Conservation (phyloP, 2,329 filamentous ascomycete species). For the Coniochaeta pulveracea region DNA sequence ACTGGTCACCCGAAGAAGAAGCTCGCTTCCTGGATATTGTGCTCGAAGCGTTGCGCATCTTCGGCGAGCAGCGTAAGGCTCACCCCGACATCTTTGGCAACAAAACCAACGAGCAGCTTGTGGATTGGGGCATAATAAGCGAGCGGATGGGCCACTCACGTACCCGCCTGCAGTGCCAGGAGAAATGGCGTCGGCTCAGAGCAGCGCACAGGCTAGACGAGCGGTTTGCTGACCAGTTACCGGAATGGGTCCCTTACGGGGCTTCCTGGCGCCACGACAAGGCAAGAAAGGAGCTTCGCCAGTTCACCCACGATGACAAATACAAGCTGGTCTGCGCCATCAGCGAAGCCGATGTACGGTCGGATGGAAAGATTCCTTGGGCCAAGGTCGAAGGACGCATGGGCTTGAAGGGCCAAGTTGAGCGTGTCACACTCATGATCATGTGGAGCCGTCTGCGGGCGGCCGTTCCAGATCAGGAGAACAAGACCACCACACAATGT, state of each 20-base stretch:
- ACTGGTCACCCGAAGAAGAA: conserved; percentile 54
- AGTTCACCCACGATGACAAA: conserved; percentile 32
- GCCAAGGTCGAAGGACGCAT: conserved; percentile 6
- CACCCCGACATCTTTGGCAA: conserved; percentile 20
- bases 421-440: conserved; percentile 10
- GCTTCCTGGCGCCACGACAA: conserved; percentile 29
- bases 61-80: conserved; percentile 26
- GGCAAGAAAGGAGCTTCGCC: conserved; percentile 27
- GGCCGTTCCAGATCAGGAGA: conserved; percentile 10
- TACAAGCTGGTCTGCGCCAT: conserved; percentile 31
- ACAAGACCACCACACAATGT: conserved; percentile 10
- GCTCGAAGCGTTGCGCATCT: conserved; percentile 34
- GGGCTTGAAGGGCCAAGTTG: conserved; percentile 5
- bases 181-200: conserved; percentile 50
- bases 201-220: conserved; percentile 13
- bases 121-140: conserved; percentile 58
- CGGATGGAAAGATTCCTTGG: conserved; percentile 40
- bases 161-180: conserved; percentile 54
- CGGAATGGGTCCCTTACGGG: conserved; percentile 11
- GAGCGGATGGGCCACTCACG: conserved; percentile 48
- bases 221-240: conserved; percentile 9
- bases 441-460: conserved; percentile 13
- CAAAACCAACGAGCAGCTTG: conserved; percentile 36
- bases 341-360: conserved; percentile 23
- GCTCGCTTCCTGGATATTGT: conserved; percentile 38